A percentile compares a stretch with the other conserved stretches of the same genome.
phyloP scores from a whole-genome alignment of 2,329 filamentous ascomycete genomes.

The Fusarium sacchari region DNA sequence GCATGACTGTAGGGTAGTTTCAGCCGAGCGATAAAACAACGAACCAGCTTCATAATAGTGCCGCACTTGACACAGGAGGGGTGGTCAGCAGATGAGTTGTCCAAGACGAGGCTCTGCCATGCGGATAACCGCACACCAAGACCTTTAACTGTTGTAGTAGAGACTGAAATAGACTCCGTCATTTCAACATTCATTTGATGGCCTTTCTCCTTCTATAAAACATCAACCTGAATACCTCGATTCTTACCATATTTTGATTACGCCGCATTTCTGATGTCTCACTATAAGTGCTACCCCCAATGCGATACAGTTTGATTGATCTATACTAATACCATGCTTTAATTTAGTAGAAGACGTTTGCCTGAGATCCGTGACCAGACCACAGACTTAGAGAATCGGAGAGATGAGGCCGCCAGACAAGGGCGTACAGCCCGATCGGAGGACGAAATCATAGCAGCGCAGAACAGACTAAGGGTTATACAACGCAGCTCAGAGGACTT shows the following conservation, averaged over 20 bases:
- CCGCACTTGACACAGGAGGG: not conserved
- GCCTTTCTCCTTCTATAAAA: accelerated
- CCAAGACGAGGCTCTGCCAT: not conserved
- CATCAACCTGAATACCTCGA: no score
- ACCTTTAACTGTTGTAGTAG: no score
- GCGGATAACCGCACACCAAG: not conserved
- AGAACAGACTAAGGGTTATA: not conserved
- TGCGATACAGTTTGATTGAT: no score
- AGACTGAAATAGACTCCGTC: not conserved
- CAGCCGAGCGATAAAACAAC: not conserved
- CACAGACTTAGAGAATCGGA: not conserved
- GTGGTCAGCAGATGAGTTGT: not conserved
- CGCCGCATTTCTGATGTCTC: not conserved
- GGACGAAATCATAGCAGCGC: no score
- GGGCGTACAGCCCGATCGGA: no score
- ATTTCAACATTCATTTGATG: accelerated
- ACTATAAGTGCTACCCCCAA: no score
- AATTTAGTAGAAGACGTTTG: not conserved
- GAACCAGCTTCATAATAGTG: not conserved
- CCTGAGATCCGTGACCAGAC: not conserved
- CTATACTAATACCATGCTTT: not conserved
- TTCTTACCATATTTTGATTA: not conserved
- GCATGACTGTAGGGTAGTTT: not conserved
- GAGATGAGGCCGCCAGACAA: not conserved
- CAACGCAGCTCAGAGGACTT: not conserved